Conservation (phyloP, 1,284 basidiomycete species). For the Phenoliferia sp. region DNA sequence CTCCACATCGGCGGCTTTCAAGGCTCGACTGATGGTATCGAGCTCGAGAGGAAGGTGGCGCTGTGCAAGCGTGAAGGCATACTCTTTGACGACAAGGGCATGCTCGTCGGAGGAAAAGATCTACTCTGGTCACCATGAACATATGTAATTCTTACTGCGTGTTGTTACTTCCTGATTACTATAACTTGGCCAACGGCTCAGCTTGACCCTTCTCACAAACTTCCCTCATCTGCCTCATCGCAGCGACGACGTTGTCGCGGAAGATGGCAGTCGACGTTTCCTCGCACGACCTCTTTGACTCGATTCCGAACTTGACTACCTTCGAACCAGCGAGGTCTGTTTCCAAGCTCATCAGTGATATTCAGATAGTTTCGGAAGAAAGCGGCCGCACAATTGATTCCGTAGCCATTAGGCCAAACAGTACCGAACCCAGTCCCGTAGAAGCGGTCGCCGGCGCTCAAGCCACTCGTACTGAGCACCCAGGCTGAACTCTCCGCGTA, state of each 20-base stretch:
- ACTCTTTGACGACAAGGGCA: too few relatives aligned
- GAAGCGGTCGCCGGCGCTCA: conserved; percentile 82
- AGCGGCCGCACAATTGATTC: conserved; percentile 72
- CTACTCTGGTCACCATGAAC: too few relatives aligned
- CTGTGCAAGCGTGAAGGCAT: too few relatives aligned
- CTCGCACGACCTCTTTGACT: conserved; percentile 72
- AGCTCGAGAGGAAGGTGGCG: not conserved
- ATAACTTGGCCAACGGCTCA: conserved; percentile 11
- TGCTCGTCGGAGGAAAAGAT: too few relatives aligned
- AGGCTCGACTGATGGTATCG: too few relatives aligned
- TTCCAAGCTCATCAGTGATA: not conserved
- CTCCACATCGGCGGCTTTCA: too few relatives aligned
- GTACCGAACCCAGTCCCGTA: conserved; percentile 85
- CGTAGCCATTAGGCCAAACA: conserved; percentile 76
- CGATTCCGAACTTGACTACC: conserved; percentile 89
- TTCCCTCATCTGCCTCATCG: conserved; percentile 66
- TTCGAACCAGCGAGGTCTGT: conserved; percentile 76
- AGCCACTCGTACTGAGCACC: conserved; percentile 86
- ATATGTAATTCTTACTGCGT: too few relatives aligned
- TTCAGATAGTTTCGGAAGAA: not conserved
- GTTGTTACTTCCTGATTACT: not conserved
- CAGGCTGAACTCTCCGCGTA: conserved; percentile 76
- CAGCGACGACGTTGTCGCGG: conserved; percentile 61
- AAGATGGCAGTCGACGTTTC: conserved; percentile 69
- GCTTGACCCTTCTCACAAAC: conserved; percentile 48